phyloP scores from a whole-genome alignment of 441 rosid genomes.

The Bruguiera hainesii region DNA sequence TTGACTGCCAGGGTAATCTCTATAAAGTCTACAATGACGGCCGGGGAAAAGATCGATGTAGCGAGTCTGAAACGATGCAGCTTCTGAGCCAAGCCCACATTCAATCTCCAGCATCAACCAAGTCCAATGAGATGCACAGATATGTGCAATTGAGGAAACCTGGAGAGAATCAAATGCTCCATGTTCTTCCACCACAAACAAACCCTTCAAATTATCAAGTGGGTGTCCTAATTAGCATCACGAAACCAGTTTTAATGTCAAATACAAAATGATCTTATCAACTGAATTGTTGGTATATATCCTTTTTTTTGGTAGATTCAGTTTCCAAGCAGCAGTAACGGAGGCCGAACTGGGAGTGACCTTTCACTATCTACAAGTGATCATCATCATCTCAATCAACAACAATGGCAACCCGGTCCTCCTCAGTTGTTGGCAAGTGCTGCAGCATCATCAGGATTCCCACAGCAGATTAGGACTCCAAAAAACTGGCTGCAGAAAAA shows the following conservation, averaged over 20 bases:
- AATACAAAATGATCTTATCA: not conserved
- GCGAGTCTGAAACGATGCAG: conserved; percentile 47
- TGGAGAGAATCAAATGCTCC: conserved; percentile 32
- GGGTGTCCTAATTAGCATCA: not conserved
- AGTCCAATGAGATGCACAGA: conserved; percentile 27
- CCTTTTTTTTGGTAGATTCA: conserved; percentile 18
- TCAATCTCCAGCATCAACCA: conserved; percentile 36
- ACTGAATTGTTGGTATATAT: not conserved
- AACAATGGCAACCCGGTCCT: conserved; percentile 48
- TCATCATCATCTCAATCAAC: conserved; percentile 23
- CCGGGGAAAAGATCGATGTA: conserved; percentile 27
- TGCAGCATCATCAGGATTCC: conserved; percentile 99
- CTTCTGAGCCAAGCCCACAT: conserved; percentile 54
- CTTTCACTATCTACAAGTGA: conserved; percentile 48
- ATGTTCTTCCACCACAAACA: conserved; percentile 32
- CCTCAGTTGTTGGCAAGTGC: conserved; percentile 65
- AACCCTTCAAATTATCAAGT: conserved; percentile 41
- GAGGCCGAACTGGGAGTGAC: conserved; percentile 58
- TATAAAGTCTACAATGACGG: conserved; percentile 20
- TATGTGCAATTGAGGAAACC: conserved; percentile 35
- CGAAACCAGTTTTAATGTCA: not conserved
- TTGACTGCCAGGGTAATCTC: conserved; percentile 19
- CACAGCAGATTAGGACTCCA: conserved; percentile 59
- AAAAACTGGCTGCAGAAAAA: conserved; percentile 79
- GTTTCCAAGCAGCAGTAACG: conserved; percentile 67